Percentiles rank a stretch among this genome's conserved stretches.
Conservation (phyloP, 2,329 filamentous ascomycete genomes). For the Zarea fungicola region DNA sequence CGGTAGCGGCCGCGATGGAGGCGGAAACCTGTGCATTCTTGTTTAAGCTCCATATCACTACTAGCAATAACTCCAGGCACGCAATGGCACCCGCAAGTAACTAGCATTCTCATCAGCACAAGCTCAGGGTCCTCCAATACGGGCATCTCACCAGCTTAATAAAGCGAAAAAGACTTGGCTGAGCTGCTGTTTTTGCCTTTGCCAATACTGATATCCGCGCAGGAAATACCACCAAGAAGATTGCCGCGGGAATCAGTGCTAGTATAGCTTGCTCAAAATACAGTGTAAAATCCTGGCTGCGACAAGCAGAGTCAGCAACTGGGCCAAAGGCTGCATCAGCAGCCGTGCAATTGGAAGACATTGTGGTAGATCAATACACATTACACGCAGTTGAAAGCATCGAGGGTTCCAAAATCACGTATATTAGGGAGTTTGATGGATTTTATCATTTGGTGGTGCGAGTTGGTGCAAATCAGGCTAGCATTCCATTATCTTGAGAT, state of each 20-base stretch:
- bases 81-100: neutral
- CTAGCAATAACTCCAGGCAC: neutral
- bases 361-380: no score
- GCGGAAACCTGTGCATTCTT: neutral
- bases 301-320: constrained; percentile 1
- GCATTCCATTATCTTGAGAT: no score
- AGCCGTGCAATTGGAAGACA: neutral
- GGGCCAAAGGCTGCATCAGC: constrained; percentile 7
- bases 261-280: constrained; percentile 9
- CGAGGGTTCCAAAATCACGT: no score
- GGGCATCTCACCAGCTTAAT: neutral
- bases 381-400: no score
- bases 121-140: no score
- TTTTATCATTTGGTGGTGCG: neutral
- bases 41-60: neutral
- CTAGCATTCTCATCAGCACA: neutral
- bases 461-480: no score
- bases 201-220: neutral
- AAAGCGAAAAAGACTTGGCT: neutral
- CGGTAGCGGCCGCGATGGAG: neutral
- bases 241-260: neutral
- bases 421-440: neutral
- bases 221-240: constrained; percentile 6
- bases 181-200: neutral
- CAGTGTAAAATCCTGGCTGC: constrained; percentile 8